Percentiles rank a stretch among this genome's conserved stretches.
Evolutionary conservation across 805 yeast species (phyloP).

Genomic region (Saturnispora hagleri): DNA sequence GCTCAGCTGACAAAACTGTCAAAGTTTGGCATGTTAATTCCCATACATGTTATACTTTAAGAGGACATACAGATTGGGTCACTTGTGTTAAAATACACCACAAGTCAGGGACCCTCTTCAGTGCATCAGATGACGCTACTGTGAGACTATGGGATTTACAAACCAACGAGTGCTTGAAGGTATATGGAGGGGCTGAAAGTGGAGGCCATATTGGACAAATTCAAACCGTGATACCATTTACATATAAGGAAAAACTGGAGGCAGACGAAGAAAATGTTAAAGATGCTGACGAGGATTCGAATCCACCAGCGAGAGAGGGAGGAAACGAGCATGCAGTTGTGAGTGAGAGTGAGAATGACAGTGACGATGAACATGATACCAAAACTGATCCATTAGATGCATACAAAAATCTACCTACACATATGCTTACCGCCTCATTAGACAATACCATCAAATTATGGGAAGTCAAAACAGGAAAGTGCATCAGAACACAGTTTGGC

Average conservation of each 20-base stretch:
- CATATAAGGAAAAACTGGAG: constrained; percentile 50
- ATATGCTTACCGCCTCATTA: constrained; percentile 74
- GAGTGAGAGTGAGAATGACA: constrained; percentile 6
- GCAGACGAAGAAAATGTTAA: constrained; percentile 22
- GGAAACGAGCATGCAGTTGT: constrained; percentile 12
- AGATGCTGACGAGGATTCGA: constrained; percentile 6
- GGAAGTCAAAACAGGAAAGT: constrained; percentile 81
- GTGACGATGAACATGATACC: constrained; percentile 16
- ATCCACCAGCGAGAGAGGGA: constrained; percentile 35
- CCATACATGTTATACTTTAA: constrained; percentile 80
- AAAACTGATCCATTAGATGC: constrained; percentile 15
- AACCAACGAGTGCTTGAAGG: constrained; percentile 67
- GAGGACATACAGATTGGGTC: constrained; percentile 93
- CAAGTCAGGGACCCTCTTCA: constrained; percentile 66
- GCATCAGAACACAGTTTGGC: constrained; percentile 91
- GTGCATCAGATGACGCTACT: constrained; percentile 88
- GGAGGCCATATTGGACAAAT: constrained; percentile 92
- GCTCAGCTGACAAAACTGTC: constrained; percentile 85
- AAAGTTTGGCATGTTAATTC: constrained; percentile 96
- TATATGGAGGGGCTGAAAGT: constrained; percentile 65
- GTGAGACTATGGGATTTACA: constrained; percentile 91
- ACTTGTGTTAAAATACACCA: constrained; percentile 83
- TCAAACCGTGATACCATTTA: constrained; percentile 82
- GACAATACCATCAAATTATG: constrained; percentile 91
- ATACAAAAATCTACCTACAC: constrained; percentile 55